Base-by-base conservation (phyloP, 495 filamentous ascomycete species). In the Penicillium daleae region DNA sequence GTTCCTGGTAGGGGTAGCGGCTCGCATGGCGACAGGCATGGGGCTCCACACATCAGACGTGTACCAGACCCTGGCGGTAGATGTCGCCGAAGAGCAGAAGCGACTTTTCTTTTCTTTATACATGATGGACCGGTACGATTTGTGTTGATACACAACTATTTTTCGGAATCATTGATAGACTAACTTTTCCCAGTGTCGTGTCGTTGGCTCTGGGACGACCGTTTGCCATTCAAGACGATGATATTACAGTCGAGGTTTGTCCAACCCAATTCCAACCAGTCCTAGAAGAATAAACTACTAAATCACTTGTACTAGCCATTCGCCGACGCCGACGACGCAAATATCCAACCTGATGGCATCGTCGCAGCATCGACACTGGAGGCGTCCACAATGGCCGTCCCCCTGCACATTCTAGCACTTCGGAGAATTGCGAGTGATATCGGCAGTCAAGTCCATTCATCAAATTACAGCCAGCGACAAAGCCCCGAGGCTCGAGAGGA, bases 61-160 rank as follows among this genome's bases (percentile, higher is more conserved):
- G 57, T 72, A 72, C 26, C 53, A 67, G 9, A 32, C 15, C 50
- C 40, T 76, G 0, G 44, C 72, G 13, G 46, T 71, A 0, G 72
- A 73, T 37, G 61, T 73, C 7, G 64, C 65, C 1, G 70, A 79
- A 22, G 69, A 71, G 40, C 74, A 70, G 19, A 79, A 78, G 33
- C 69, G 76, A 15, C 56, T 79, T 9, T 79, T 78, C 56, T 79
- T 78, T 37, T 79, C 72, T 6, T 56, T 79, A 0, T 79, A 79
- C n/a, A 79, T 79, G 76, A 79, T 79, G 75, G 76, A 79, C 59
- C 72, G 75, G 76, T 78, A 68, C 10, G 68, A 59, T 32, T 19
- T 66, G 21, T 39, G 13, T 15, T 37, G 7, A 37, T 15, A 6
- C 12, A 6, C 1, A 7, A 33, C 3, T 15, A 37, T 15, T 17